Evolutionary conservation across 1,284 basidiomycete species (phyloP), one percentile per base, ranked within the genome.

Genomic region (Pyrrhoderma lamaoense): DNA sequence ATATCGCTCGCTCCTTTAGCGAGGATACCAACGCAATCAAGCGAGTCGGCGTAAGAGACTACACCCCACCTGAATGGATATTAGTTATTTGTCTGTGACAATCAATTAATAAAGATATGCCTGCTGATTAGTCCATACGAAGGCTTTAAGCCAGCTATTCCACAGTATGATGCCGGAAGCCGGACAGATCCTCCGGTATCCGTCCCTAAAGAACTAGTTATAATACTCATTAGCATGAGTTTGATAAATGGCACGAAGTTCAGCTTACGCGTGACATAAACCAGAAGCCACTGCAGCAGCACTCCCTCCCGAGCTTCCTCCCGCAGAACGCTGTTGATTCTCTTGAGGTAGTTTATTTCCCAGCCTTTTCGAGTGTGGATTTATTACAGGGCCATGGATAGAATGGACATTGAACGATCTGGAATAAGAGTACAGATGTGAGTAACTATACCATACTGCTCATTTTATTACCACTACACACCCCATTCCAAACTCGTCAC

Each of bases 401-500:
- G 86, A 81, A 61, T 91, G 74, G 1, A 73, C 62, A 59, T 89
- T 92, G 56, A 86, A 65, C 3, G 89, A 93, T 5, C 89, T 91
- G 56, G 0, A 21, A 64, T 13, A 62, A 40, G 2, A 31, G 52
- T 27, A 21, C 16, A 16, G 35, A 37, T n/a, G n/a, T n/a, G n/a
- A n/a, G n/a, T n/a, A n/a, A n/a, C n/a, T n/a, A n/a, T 37, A 37
- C 16, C 35, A 37, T 37, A 9, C 35, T 37, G 35, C 9, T 11
- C 35, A 37, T 37, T 9, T 16, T 11, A 37, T 37, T 23, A 34
- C 45, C n/a, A n/a, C 42, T 7, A 65, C 73, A 16, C 56, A 93
- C 85, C 95, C 95, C 95, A 99, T 99, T 0, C 94, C 94, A 67
- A 99, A 99, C 66, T 98, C 95, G 64, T 99, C 95, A 67, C 93